Conservation (phyloP, 805 yeast genomes). For the Maudiozyma turicensis region DNA sequence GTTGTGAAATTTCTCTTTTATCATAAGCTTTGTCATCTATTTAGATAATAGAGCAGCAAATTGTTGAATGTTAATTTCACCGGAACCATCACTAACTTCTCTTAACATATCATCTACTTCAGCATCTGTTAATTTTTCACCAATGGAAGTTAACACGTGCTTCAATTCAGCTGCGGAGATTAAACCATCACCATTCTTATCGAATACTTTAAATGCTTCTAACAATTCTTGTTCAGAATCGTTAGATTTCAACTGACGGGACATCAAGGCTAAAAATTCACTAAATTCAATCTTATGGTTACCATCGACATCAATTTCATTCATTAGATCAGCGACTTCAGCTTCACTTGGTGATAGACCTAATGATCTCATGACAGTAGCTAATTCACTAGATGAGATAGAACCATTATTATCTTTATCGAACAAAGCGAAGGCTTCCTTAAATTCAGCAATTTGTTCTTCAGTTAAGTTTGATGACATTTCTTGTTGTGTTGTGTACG, state of each 20-base stretch:
- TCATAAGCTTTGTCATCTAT: constrained; percentile 24
- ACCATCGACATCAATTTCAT: constrained; percentile 92
- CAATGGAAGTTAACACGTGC: constrained; percentile 94
- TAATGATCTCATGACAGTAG: constrained; percentile 97
- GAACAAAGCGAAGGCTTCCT: constrained; percentile 94
- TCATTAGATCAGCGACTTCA: constrained; percentile 92
- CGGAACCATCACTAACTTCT: constrained; percentile 94
- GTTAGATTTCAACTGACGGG: constrained; percentile 88
- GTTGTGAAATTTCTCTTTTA: background rate
- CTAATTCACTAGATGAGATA: constrained; percentile 90
- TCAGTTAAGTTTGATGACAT: constrained; percentile 63
- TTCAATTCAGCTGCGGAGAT: constrained; percentile 94
- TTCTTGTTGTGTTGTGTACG: too few relatives aligned
- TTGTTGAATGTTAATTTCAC: constrained; percentile 94
- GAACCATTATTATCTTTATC: constrained; percentile 97
- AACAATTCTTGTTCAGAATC: constrained; percentile 95
- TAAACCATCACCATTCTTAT: constrained; percentile 92
- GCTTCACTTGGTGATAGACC: constrained; percentile 96
- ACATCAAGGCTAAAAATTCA: constrained; percentile 79
- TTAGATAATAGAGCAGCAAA: constrained; percentile 85
- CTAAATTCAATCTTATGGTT: constrained; percentile 82
- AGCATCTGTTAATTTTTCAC: constrained; percentile 91
- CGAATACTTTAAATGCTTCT: constrained; percentile 97
- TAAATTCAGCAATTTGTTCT: constrained; percentile 93
- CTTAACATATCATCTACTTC: constrained; percentile 96